Base-by-base conservation (phyloP, 371 early-diverging fungal species). In the Mortierella sp. region DNA sequence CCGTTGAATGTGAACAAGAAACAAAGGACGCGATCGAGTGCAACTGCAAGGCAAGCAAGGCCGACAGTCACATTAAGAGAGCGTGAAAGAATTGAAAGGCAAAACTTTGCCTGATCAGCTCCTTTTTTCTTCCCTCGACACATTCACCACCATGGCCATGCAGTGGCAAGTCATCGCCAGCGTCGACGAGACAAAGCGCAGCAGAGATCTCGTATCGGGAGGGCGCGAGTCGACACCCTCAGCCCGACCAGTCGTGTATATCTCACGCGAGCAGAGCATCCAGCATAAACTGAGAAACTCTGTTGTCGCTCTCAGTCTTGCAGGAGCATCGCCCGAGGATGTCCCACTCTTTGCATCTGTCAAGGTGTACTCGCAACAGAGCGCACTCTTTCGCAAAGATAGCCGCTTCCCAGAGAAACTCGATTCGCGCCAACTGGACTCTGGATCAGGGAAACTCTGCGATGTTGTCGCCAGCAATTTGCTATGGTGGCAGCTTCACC, bases 341-440 rank as follows among this genome's bases (percentile, higher is more conserved):
- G 10, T 61, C 24, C 46, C 67, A 13, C 4, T 82, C 43, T 79
- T 81, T 46, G 82, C 82, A 51, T 72, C 74, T 0, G 70, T 77
- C 28, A 81, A 72, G 51, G 26, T 82, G 34, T 86, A 82, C 72
- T 86, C 86, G 14, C 77, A 79, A 28, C 77, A 82, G 31, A 86
- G 86, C 37, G 50, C 19, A 0, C 59, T 79, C n/a, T 86, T 86
- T 40, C 76, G 77, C 31, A 77, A 77, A 34, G 75, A 75, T 24
- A 13, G 37, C 11, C 76, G 70, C 16, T 82, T 76, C 75, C 82
- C 86, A n/a, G 79, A 73, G 13, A 85, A 76, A 26, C 76, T 81
- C 0, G 31, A 34, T 21, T 31, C 55, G 14, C 55, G 34, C 1
- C 37, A 53, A 21, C 14, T 26, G 16, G 83, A 53, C 0, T 48